Evolutionary conservation across 2,329 filamentous ascomycete species (phyloP).

Genomic region (Paraphoma sp.): DNA sequence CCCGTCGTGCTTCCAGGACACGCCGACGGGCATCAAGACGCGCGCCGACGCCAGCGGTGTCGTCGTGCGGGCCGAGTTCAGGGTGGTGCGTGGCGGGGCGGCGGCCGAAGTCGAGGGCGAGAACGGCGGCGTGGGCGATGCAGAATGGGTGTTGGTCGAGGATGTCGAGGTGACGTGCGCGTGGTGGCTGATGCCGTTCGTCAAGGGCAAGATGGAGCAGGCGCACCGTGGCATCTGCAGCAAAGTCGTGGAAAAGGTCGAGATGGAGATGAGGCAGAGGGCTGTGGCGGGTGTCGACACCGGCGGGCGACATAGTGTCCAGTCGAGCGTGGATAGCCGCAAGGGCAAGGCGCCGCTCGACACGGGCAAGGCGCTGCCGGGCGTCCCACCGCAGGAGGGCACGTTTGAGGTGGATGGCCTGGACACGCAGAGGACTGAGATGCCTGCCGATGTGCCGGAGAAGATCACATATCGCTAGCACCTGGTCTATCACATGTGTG

Average conservation of each 20-base stretch:
- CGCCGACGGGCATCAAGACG: slow-evolving; percentile 40
- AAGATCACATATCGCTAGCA: slow-evolving; percentile 31
- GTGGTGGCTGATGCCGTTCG: slow-evolving; percentile 47
- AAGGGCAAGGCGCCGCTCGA: slow-evolving; percentile 19
- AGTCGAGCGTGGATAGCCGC: slow-evolving; percentile 7
- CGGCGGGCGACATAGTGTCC: not conserved
- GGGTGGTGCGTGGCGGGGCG: slow-evolving; percentile 34
- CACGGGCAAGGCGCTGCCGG: slow-evolving; percentile 4
- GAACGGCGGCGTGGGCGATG: slow-evolving; percentile 39
- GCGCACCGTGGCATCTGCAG: slow-evolving; percentile 42
- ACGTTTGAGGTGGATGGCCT: slow-evolving; percentile 16
- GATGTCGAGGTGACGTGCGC: slow-evolving; percentile 43
- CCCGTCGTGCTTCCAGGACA: slow-evolving; percentile 41
- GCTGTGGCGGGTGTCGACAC: slow-evolving; percentile 11
- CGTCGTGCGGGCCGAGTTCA: slow-evolving; percentile 38
- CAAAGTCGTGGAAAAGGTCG: slow-evolving; percentile 43
- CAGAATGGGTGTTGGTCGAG: slow-evolving; percentile 43
- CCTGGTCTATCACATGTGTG: not conserved
- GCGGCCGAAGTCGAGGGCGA: slow-evolving; percentile 40
- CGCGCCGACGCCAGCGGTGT: slow-evolving; percentile 40
- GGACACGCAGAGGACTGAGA: slow-evolving; percentile 16
- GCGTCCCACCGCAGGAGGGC: slow-evolving; percentile 1
- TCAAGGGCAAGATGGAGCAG: slow-evolving; percentile 40
- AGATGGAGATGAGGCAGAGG: slow-evolving; percentile 27
- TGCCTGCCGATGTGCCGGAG: slow-evolving; percentile 17